Percentiles rank a stretch among this genome's conserved stretches.
phyloP scores from a whole-genome alignment of 2,329 filamentous ascomycete species.

The Colletotrichum sp. region DNA sequence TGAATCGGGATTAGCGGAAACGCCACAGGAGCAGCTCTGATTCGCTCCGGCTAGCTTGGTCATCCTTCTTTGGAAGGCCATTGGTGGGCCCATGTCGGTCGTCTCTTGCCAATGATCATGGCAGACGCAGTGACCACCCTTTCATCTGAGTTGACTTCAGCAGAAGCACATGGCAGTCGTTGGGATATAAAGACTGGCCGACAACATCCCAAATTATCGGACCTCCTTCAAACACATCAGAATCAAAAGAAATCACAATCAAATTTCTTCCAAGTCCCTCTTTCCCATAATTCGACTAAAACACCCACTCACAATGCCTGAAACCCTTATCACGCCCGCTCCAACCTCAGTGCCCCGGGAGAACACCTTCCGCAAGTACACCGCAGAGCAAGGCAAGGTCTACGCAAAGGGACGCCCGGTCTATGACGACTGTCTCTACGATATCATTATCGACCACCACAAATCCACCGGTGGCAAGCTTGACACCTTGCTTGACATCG shows the following conservation, averaged over 20 bases:
- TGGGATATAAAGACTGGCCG: not conserved
- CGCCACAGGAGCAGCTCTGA: not conserved
- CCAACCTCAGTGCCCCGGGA: not conserved
- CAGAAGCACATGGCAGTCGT: not conserved
- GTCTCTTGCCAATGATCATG: not conserved
- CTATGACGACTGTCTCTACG: conserved; percentile 53
- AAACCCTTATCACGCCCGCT: not conserved
- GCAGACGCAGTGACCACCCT: not conserved
- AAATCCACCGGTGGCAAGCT: conserved; percentile 46
- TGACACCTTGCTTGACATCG: conserved; percentile 54
- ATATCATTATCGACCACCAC: conserved; percentile 52
- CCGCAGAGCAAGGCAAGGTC: conserved; percentile 41
- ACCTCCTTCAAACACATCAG: not conserved
- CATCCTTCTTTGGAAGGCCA: not conserved
- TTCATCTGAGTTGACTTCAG: not conserved
- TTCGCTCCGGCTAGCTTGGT: not conserved
- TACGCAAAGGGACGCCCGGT: conserved; percentile 47
- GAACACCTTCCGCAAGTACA: conserved; percentile 51
- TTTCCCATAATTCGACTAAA: not conserved
- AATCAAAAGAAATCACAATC: not conserved
- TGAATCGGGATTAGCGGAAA: conserved; percentile 10
- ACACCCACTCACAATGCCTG: not conserved
- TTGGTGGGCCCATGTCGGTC: not conserved
- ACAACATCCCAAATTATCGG: not conserved
- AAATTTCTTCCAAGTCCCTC: not conserved